These are phyloP conservation scores for Aspergillus japonicus DNA, from an alignment of 2,329 filamentous ascomycete species.

Conservation along the genomic window DNA sequence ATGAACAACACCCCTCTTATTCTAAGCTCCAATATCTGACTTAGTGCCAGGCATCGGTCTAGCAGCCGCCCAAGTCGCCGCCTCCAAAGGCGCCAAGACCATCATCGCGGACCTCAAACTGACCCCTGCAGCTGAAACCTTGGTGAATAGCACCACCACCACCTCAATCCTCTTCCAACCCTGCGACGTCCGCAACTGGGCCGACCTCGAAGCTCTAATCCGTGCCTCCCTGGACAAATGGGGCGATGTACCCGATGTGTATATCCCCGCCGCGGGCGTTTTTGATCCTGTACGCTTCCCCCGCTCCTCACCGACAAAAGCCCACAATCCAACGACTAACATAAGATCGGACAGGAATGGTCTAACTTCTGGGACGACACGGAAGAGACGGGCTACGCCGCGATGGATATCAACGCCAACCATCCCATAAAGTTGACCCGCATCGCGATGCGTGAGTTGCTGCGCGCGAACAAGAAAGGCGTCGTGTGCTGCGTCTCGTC, in stretches of 20 bases:
- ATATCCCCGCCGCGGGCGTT: conserved; percentile 4
- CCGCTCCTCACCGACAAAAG: too few species aligned
- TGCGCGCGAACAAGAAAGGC: conserved; percentile 6
- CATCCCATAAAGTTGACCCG: conserved; percentile 10
- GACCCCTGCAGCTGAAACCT: conserved; percentile 1
- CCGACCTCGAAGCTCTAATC: not conserved
- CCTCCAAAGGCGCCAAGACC: not conserved
- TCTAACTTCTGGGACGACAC: conserved; percentile 8
- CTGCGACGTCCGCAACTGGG: conserved; percentile 8
- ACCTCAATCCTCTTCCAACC: not conserved
- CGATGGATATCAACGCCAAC: conserved; percentile 6
- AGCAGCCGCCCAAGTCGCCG: not conserved
- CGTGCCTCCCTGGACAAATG: not conserved
- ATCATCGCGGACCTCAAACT: conserved; percentile 8
- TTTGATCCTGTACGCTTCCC: conserved; percentile 8
- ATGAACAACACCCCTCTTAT: too few species aligned
- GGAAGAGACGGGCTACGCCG: conserved; percentile 2
- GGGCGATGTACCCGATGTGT: conserved; percentile 6
- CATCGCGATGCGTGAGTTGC: conserved; percentile 5
- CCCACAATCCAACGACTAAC: not conserved
- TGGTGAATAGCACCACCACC: not conserved
- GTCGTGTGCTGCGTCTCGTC: conserved; percentile 3
- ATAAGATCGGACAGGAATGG: not conserved
- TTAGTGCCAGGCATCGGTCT: conserved; percentile 7
- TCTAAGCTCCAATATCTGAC: not conserved